Evolutionary conservation across 129 eudicot species (phyloP), one percentile per base, ranked within the genome.

Genomic region (Arctium lappa): DNA sequence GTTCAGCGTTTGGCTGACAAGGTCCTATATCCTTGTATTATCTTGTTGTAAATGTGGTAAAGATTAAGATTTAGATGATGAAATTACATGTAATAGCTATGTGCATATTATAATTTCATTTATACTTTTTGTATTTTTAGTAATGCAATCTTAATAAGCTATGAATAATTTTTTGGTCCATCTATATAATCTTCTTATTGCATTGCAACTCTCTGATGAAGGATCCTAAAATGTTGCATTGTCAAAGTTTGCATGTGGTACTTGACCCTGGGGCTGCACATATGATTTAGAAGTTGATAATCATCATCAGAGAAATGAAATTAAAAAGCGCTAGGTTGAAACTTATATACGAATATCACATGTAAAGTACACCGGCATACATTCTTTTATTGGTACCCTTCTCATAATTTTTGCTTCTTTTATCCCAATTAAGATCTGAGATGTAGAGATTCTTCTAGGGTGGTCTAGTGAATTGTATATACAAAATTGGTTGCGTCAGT

Each of bases 1-100:
- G 95, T 93, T 46, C 99, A 96, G 84, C 95, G 98, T 77, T 80
- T 96, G 85, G 99, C 99, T 83, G 99, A 96, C 85, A 96, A 93
- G 98, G 98, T 93, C 44, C 53, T 40, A 73, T 56, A 37, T 66
- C 60, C 79, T 0, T 81, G 40, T 63, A 56, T 73, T 60, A 60
- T 60, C 68, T 60, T 60, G 29, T 16, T 60, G 68, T 60, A 16
- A 60, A n/a, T 10, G 9, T 29, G 37, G 12, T 46, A 30, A 44
- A 27, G 33, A 75, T 22, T 75, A 29, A 11, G 12, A 75, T 44
- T 22, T 75, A 8, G 37, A 30, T 73, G 1, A 73, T 38, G 53
- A 73, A 73, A 6, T 50, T 75, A 40, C 79, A 75, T 27, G 39
- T 36, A 18, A 27, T 37, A 62, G 32, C 50, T 33, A 8, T 30